phyloP scores from a whole-genome alignment of 148 eudicot genomes.

The Nepenthes gracilis region DNA sequence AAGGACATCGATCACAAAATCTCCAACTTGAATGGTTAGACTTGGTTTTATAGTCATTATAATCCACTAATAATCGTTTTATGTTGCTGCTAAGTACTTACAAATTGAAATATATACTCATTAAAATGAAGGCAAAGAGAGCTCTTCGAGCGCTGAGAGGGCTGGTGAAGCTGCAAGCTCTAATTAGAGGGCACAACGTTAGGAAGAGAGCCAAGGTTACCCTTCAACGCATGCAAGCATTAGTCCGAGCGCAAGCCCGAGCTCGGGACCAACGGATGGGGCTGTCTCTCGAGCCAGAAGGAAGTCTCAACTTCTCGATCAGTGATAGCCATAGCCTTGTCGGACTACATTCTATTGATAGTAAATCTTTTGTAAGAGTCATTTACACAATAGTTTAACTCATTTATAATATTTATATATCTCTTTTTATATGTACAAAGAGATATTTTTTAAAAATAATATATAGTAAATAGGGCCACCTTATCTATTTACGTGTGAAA shows the following conservation, averaged over 20 bases:
- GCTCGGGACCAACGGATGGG: slow-evolving; percentile 59
- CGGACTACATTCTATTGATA: slow-evolving; percentile 10
- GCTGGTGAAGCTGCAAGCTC: slow-evolving; percentile 76
- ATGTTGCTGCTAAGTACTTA: too few species aligned
- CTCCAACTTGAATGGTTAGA: too few species aligned
- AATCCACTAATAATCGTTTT: too few species aligned
- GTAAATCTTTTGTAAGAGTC: slow-evolving; percentile 11
- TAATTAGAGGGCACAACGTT: slow-evolving; percentile 76
- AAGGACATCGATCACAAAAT: too few species aligned
- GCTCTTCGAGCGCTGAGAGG: slow-evolving; percentile 80
- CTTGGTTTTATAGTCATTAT: too few species aligned
- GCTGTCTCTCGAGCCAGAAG: slow-evolving; percentile 31
- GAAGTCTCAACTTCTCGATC: slow-evolving; percentile 21
- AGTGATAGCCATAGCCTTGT: slow-evolving; percentile 5
- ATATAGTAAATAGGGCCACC: too few species aligned
- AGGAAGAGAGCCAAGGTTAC: slow-evolving; percentile 65
- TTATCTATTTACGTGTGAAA: too few species aligned
- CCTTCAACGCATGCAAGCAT: slow-evolving; percentile 65
- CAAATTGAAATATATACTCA: neutral
- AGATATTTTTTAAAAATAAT: too few species aligned
- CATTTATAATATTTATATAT: too few species aligned
- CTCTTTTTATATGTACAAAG: too few species aligned
- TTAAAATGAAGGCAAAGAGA: slow-evolving; percentile 50
- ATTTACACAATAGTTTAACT: neutral
- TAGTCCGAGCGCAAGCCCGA: slow-evolving; percentile 54